Base-by-base conservation (phyloP, 164 flowering plant species). In the Magnolia changhungtana region DNA sequence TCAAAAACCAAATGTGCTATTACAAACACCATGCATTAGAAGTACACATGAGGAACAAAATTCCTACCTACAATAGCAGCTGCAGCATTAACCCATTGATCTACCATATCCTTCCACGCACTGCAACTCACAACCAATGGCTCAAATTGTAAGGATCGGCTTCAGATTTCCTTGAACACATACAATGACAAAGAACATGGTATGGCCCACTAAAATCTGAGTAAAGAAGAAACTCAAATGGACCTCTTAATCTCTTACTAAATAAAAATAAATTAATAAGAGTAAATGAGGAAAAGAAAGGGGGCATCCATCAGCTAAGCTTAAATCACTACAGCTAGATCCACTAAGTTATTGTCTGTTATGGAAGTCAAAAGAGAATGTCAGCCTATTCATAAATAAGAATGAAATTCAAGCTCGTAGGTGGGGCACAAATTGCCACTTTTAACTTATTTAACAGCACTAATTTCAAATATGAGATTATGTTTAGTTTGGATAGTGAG, bases 91-190 rank as follows among this genome's bases (percentile, higher is more conserved):
- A 89, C 85, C 94, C 92, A 92, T 72, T 88, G 90, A 69, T 89
- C 97, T n/a, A 90, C 95, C 88, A 89, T 76, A 29, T 74, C 82
- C 82, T 89, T 92, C 99, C 99, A 96, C 24, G 73, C 87, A 10
- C 99, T 96, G 91, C 82, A 84, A 64, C 29, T 59, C n/a, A 79
- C 11, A 71, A 78, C 16, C 67, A 58, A 78, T 10, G 70, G 14
- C 49, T 64, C 20, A 13, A 77, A 59, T 13, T 61, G 29, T 16
- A 20, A 72, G 37, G 18, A 19, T 50, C 2, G 5, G 23, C 2
- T 31, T 31, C 6, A 68, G 18, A 68, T 68, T 18, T 19, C 49
- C 50, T 16, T 16, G n/a, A 66, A 66, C 18, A 68, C 7, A 37
- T 29, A 16, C 61, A 55, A 16, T 11, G 13, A 55, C 18, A 55